Percentiles rank a stretch among this genome's conserved stretches.
phyloP scores from a whole-genome alignment of 1,284 basidiomycete genomes.

The Cutaneotrichosporon curvatum region DNA sequence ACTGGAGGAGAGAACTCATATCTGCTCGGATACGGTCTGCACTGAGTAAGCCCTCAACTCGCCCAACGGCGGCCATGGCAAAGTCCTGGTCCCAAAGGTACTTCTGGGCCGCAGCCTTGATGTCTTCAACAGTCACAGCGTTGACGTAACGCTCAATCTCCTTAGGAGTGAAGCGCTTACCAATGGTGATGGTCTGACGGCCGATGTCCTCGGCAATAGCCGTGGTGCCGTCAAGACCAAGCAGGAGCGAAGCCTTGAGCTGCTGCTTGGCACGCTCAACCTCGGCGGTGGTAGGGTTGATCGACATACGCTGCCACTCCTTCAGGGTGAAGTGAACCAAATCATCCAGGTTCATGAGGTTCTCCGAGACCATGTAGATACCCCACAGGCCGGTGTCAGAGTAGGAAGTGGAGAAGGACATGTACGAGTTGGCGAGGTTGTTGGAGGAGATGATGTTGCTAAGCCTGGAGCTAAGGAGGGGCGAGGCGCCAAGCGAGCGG shows the following conservation, averaged over 20 bases:
- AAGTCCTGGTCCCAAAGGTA: conserved; percentile 84
- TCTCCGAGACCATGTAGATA: conserved; percentile 94
- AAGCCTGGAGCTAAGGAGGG: conserved; percentile 83
- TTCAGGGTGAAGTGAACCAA: conserved; percentile 86
- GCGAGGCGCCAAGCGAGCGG: conserved; percentile 83
- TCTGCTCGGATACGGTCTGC: conserved; percentile 1
- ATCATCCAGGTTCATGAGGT: conserved; percentile 86
- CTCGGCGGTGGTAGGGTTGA: conserved; percentile 74
- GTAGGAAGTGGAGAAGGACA: conserved; percentile 99
- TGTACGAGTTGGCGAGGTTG: conserved; percentile 98
- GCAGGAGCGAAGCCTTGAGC: conserved; percentile 87
- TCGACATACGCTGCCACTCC: conserved; percentile 96
- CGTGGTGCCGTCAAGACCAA: conserved; percentile 88
- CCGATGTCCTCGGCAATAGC: conserved; percentile 98
- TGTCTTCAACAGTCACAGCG: conserved; percentile 77
- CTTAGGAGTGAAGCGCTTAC: conserved; percentile 78
- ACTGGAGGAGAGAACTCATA: not conserved
- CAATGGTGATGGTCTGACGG: conserved; percentile 89
- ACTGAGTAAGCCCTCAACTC: conserved; percentile 68
- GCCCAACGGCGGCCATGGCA: conserved; percentile 73
- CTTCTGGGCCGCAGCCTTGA: conserved; percentile 83
- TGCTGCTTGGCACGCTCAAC: conserved; percentile 97
- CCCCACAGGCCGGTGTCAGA: conserved; percentile 99
- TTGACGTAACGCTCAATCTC: conserved; percentile 93
- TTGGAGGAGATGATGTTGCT: conserved; percentile 86